These are phyloP conservation scores for Mortierella sp. DNA, from an alignment of 371 early-diverging fungal species.

Conservation along the genomic window DNA sequence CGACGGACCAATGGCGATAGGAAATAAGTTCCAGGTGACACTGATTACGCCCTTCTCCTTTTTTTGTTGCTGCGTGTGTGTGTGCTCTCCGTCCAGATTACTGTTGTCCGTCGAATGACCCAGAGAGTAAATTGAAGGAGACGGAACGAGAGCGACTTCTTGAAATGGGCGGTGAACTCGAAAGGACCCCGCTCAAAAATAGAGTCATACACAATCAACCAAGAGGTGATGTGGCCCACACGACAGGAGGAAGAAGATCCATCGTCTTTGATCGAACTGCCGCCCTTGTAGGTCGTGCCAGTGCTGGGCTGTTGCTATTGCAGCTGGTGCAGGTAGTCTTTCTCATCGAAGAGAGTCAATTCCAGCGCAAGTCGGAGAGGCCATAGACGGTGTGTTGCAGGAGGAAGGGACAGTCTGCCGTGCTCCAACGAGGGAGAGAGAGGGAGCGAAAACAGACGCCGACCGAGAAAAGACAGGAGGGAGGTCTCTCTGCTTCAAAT, in stretches of 20 bases:
- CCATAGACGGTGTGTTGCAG: not conserved
- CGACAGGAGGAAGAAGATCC: not conserved
- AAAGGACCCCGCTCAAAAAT: not conserved
- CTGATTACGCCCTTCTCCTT: not conserved
- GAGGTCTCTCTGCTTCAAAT: slow-evolving; percentile 34
- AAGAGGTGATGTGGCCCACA: not conserved
- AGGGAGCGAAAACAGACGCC: not conserved
- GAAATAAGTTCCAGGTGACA: slow-evolving; percentile 1
- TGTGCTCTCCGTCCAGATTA: slow-evolving; percentile 7
- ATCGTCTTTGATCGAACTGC: slow-evolving; percentile 3
- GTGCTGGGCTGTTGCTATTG: not conserved
- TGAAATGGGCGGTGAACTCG: not conserved
- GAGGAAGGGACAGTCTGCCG: not conserved
- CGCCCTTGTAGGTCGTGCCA: not conserved
- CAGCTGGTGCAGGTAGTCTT: not conserved
- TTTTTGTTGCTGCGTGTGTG: not conserved
- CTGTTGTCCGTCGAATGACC: not conserved
- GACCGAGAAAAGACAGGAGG: slow-evolving; percentile 4
- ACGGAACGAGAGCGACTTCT: slow-evolving; percentile 2
- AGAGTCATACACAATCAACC: slow-evolving; percentile 3
- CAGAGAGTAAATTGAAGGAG: slow-evolving; percentile 6
- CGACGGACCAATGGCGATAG: not conserved
- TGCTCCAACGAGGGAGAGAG: not conserved
- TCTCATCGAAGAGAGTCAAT: not conserved
- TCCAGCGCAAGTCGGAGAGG: not conserved